phyloP scores from a whole-genome alignment of 2,329 filamentous ascomycete genomes.

The Colletotrichum neosansevieriae region DNA sequence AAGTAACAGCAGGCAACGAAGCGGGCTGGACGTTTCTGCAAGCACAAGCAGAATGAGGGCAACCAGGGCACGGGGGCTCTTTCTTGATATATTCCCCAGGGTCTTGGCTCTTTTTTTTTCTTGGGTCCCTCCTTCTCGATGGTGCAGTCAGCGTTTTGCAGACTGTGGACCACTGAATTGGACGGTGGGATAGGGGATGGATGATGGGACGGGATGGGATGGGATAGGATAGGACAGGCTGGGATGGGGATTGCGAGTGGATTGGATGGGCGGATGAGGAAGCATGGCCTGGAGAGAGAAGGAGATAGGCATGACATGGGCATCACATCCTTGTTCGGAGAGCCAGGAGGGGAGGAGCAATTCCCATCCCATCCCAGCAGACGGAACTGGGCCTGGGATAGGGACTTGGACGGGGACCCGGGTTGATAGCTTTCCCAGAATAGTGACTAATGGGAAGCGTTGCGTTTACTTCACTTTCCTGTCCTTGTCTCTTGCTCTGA shows the following conservation, averaged over 20 bases:
- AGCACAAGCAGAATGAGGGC: not conserved
- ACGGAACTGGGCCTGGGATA: not conserved
- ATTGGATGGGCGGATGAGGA: constrained; percentile 25
- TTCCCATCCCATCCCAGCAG: constrained; percentile 25
- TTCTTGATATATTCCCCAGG: constrained; percentile 36
- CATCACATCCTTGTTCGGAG: constrained; percentile 27
- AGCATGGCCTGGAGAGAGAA: constrained; percentile 25
- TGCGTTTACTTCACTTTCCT: not conserved
- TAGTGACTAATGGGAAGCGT: not conserved
- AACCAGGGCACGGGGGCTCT: constrained; percentile 30
- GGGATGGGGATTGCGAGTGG: constrained; percentile 30
- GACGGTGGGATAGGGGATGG: constrained; percentile 27
- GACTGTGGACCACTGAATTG: constrained; percentile 30
- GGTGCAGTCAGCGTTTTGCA: constrained; percentile 23
- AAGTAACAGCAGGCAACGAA: constrained; percentile 7
- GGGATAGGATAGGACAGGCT: constrained; percentile 24
- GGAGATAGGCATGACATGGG: constrained; percentile 29
- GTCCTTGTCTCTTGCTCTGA: not conserved
- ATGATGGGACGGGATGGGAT: constrained; percentile 18
- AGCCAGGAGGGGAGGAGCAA: constrained; percentile 18
- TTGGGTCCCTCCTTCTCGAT: constrained; percentile 6
- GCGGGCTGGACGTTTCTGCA: constrained; percentile 10
- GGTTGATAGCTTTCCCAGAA: constrained; percentile 19
- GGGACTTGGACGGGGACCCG: constrained; percentile 6
- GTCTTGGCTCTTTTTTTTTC: constrained; percentile 30